Conservation (phyloP, 2,329 filamentous ascomycete genomes). For the Volutella citrinella region DNA sequence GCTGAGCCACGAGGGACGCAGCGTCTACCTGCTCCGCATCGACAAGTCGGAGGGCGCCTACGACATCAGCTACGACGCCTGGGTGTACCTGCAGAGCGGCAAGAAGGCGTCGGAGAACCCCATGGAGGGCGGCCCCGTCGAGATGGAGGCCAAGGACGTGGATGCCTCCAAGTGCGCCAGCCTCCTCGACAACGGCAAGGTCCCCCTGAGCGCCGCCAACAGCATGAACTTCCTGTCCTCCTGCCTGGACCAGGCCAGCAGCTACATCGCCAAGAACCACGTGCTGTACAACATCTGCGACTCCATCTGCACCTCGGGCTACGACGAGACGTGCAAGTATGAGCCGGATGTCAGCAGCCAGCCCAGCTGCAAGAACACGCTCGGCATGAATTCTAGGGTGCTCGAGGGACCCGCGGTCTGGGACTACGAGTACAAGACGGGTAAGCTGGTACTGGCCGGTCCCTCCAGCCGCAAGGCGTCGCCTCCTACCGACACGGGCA, state of each 20-base stretch:
- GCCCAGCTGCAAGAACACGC: slow-evolving; percentile 39
- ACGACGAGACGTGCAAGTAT: slow-evolving; percentile 44
- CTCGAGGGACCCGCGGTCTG: too few relatives aligned
- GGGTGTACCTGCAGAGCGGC: slow-evolving; percentile 56
- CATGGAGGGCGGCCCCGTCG: slow-evolving; percentile 43
- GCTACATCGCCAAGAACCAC: slow-evolving; percentile 48
- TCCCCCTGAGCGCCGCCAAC: slow-evolving; percentile 47
- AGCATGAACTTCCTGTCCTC: slow-evolving; percentile 50
- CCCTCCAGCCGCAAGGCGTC: too few relatives aligned
- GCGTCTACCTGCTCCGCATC: slow-evolving; percentile 56
- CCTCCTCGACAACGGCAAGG: slow-evolving; percentile 40
- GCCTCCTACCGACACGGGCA: too few relatives aligned
- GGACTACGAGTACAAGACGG: too few relatives aligned
- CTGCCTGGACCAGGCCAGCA: slow-evolving; percentile 38
- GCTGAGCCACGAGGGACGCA: slow-evolving; percentile 46
- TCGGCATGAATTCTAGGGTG: too few relatives aligned
- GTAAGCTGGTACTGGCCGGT: too few relatives aligned
- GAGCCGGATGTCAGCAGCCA: slow-evolving; percentile 44
- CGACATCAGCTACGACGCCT: slow-evolving; percentile 60
- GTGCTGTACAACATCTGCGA: slow-evolving; percentile 51
- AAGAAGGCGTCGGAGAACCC: slow-evolving; percentile 44
- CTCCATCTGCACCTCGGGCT: slow-evolving; percentile 42
- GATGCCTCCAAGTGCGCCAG: slow-evolving; percentile 43
- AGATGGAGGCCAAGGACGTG: slow-evolving; percentile 45
- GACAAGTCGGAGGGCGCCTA: slow-evolving; percentile 56